Percentiles rank a stretch among this genome's conserved stretches.
phyloP scores from a whole-genome alignment of 768 basidiomycete species.

The Leccinum boreale region DNA sequence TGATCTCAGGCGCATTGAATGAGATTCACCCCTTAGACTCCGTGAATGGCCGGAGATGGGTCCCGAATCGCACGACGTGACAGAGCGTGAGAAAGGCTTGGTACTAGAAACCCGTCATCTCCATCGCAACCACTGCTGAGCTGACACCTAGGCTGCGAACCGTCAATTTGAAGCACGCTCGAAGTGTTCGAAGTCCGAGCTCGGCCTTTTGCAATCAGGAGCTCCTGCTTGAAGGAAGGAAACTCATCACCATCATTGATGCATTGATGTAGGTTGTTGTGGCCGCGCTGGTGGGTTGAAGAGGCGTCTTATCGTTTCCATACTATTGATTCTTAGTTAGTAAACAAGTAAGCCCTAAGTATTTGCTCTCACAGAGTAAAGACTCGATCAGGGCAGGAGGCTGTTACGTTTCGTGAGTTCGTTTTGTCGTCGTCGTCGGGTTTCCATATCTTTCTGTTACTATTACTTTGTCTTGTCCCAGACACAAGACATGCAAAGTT shows the following conservation, averaged over 20 bases:
- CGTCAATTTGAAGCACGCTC: not conserved
- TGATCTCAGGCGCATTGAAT: no score
- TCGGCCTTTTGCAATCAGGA: constrained; percentile 58
- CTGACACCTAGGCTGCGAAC: constrained; percentile 47
- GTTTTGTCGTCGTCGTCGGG: no score
- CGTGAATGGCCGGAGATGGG: constrained; percentile 72
- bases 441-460: no score
- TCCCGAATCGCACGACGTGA: constrained; percentile 68
- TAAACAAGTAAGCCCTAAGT: no score
- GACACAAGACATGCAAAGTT: no score
- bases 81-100: constrained; percentile 62
- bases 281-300: not conserved
- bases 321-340: no score
- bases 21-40: constrained; percentile 20
- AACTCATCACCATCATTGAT: not conserved
- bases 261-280: not conserved
- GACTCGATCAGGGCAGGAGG: no score
- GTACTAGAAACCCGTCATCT: constrained; percentile 58
- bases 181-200: not conserved
- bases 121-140: constrained; percentile 52
- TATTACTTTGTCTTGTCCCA: no score
- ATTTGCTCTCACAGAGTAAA: no score
- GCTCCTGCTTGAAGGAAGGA: constrained; percentile 10
- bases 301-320: not conserved
- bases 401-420: no score